Base-by-base conservation (phyloP, 2,329 filamentous ascomycete species). In the Monilinia aucupariae region DNA sequence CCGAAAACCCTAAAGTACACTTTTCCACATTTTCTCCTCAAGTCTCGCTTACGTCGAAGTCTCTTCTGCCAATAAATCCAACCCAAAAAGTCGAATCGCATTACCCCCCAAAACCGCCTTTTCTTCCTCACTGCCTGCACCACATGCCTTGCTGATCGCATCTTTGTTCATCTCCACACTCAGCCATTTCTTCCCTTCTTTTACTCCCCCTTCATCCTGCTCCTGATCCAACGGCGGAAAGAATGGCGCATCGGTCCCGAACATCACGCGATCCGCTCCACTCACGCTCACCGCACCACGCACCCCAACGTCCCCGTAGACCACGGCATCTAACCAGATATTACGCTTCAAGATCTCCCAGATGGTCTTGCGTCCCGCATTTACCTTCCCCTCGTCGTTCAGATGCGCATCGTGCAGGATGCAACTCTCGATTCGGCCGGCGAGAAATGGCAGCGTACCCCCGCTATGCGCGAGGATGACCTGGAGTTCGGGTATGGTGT, bases 401-500 rank as follows among this genome's bases (percentile, higher is more conserved):
- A 96, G 81, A 72, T 91, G 86, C 0, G 85, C 87, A 72, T 96
- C 92, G 76, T 96, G 92, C 64, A 85, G 75, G 60, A 96, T 86
- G 73, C 92, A 96, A 72, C 88, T 92, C 76, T 96, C 91, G 59
- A 96, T 91, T 34, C 92, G 80, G 0, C 92, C 92, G 0, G 92
- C 92, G 2, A 97, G 78, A 74, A 96, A 96, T 0, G 92, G 92
- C 54, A 97, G 78, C 0, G 92, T 93, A 2, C 92, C 92, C 1
- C 92, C 92, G 30, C 89, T 92, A 76, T 97, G 92, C 0, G 92
- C 92, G 5, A 97, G 79, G 61, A 97, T 79, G 71, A 97, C 85
- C 27, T 85, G 81, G 65, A 97, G 76, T 10, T 79, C 78, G 0
- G 82, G 83, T 51, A 91, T 88, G 12, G 83, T 80, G 74, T 96